Evolutionary conservation across 163 green algal species (phyloP).

Genomic region (Scenedesmus sp.): DNA sequence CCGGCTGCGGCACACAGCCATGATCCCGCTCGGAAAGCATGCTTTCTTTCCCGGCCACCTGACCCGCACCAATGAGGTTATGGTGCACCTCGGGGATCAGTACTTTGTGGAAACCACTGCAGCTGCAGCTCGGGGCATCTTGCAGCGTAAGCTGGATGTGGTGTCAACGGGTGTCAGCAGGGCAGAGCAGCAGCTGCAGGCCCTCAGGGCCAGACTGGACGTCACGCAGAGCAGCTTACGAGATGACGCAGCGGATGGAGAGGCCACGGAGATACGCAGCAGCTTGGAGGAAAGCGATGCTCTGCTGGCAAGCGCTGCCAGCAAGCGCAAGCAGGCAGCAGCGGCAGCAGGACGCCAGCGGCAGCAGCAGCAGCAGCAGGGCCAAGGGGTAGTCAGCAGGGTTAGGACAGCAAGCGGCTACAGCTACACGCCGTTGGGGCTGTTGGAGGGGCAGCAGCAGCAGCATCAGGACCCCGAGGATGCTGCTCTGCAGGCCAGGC

Average conservation of each 20-base stretch:
- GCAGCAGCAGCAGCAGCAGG: neutral
- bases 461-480: neutral
- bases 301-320: conserved; percentile 38
- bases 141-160: conserved; percentile 48
- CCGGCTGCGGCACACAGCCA: conserved; percentile 34
- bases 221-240: conserved; percentile 26
- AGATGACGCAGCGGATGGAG: conserved; percentile 7
- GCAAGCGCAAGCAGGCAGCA: neutral
- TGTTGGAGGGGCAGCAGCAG: neutral
- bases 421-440: neutral
- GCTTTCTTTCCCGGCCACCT: conserved; percentile 67
- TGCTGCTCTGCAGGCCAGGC: conserved; percentile 40
- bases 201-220: conserved; percentile 28
- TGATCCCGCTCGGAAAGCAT: conserved; percentile 65
- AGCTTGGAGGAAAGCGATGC: conserved; percentile 61
- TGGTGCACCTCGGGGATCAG: conserved; percentile 57
- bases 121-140: conserved; percentile 47
- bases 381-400: neutral
- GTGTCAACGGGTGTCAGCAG: conserved; percentile 33
- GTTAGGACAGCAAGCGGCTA: conserved; percentile 1
- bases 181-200: conserved; percentile 43
- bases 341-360: neutral
- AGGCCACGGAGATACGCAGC: conserved; percentile 60
- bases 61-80: conserved; percentile 67
- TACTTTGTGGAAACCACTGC: conserved; percentile 57